Base-by-base conservation (phyloP, 805 yeast species). In the Saccharomycopsis vini region DNA sequence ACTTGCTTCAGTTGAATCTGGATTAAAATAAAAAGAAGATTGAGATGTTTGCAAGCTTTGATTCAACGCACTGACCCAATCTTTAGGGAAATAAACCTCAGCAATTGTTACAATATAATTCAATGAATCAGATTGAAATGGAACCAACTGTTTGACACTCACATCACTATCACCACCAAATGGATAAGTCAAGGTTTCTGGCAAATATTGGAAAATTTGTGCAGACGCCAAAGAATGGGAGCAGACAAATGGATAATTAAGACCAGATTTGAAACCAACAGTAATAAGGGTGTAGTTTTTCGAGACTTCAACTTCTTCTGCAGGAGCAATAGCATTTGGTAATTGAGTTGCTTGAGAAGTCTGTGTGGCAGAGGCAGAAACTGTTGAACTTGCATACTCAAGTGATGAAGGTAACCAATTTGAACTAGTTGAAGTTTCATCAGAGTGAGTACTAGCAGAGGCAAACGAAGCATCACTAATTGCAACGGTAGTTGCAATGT, bases 191-290 rank as follows among this genome's bases (percentile, higher is more conserved):
- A 90, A 65, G 15, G 82, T 83, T 28, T 61, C 60, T 16, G 97
- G 97, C 55, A 92, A 70, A 60, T 79, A 88, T 56, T 82, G 77
- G 64, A 86, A 82, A 40, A 86, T 80, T 63, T 85, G 95, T 4
- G 95, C 92, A 9, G 88, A 81, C 2, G 92, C 71, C 42, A 81
- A 63, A 1, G 90, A 72, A 59, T 80, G 76, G 46, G 69, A 63
- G 36, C 82, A 94, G 47, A 86, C 85, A 58, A 84, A 86, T 36
- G 86, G 85, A 63, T 89, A 90, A 61, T 87, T 88, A 62, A 88
- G 73, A 3, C 80, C 76, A 46, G 77, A 63, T 55, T 79, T 77
- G 69, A 90, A 90, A 4, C 95, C 95, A 57, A 88, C 66, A 39
- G 82, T 78, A 41, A 88, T 75, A 46, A 79, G 61, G 40, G 70